Conservation (phyloP, 441 rosid species). For the Omphalea diandra region DNA sequence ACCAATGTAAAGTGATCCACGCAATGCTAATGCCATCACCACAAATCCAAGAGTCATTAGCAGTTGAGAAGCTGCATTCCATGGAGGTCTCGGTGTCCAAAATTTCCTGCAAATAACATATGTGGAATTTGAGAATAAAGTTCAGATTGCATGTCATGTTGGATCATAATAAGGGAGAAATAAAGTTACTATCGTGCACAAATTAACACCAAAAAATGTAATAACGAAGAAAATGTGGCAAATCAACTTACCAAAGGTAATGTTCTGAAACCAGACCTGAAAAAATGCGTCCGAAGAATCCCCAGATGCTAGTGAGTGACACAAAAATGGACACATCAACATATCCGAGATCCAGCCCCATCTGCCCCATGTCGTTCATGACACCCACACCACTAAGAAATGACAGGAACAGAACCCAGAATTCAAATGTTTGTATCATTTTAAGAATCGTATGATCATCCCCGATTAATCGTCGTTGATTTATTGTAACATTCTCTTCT, state of each 20-base stretch:
- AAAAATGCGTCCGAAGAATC: slow-evolving; percentile 70
- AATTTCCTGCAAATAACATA: slow-evolving; percentile 37
- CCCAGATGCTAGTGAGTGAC: slow-evolving; percentile 73
- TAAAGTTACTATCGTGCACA: too few species aligned
- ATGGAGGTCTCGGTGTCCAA: slow-evolving; percentile 65
- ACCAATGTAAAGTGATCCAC: slow-evolving; percentile 67
- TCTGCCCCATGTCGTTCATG: slow-evolving; percentile 86
- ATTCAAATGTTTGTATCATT: slow-evolving; percentile 54
- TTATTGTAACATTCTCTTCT: slow-evolving; percentile 16
- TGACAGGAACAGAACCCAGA: slow-evolving; percentile 71
- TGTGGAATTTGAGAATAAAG: too few species aligned
- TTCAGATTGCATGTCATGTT: too few species aligned
- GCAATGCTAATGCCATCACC: slow-evolving; percentile 58
- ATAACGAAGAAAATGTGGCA: neutral
- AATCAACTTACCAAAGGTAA: slow-evolving; percentile 49
- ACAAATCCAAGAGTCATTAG: slow-evolving; percentile 56
- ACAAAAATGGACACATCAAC: slow-evolving; percentile 69
- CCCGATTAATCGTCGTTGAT: slow-evolving; percentile 47
- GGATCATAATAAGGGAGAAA: neutral
- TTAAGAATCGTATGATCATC: slow-evolving; percentile 74
- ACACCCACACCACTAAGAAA: slow-evolving; percentile 83
- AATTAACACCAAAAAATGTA: neutral
- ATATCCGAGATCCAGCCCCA: slow-evolving; percentile 68
- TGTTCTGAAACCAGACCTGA: slow-evolving; percentile 70
- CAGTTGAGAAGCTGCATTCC: slow-evolving; percentile 72